These are phyloP conservation scores for Letharia lupina DNA, from an alignment of 495 filamentous ascomycete species.

Conservation along the genomic window DNA sequence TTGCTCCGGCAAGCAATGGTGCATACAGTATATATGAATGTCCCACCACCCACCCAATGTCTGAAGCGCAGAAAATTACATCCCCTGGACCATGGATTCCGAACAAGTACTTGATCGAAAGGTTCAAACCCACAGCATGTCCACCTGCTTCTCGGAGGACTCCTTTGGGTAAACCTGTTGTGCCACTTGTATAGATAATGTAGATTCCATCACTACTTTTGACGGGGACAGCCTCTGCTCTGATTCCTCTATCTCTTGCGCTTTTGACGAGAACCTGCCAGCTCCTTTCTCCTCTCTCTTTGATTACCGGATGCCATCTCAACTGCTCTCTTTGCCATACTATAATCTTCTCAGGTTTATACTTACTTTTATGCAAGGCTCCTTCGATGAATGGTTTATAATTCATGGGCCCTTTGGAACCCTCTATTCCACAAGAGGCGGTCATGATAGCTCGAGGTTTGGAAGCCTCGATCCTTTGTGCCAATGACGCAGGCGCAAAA, in stretches of 20 bases:
- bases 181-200: conserved; percentile 84
- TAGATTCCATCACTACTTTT: conserved; percentile 71
- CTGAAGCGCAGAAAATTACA: conserved; percentile 76
- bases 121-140: conserved; percentile 75
- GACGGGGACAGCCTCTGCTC: conserved; percentile 64
- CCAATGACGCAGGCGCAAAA: conserved; percentile 71
- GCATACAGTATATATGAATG: conserved; percentile 83
- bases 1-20: conserved; percentile 72
- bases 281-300: conserved; percentile 57
- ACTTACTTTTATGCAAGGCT: conserved; percentile 49
- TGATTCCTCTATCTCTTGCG: conserved; percentile 53
- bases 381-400: conserved; percentile 67
- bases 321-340: conserved; percentile 74
- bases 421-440: conserved; percentile 88
- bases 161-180: conserved; percentile 82
- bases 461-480: conserved; percentile 81
- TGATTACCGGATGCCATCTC: conserved; percentile 59
- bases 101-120: conserved; percentile 73
- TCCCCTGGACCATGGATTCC: conserved; percentile 71
- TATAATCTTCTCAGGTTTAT: conserved; percentile 59
- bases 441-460: conserved; percentile 71
- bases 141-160: conserved; percentile 78
- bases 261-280: conserved; percentile 72
- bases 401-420: conserved; percentile 60
- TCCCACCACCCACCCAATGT: conserved; percentile 80